Evolutionary conservation across 495 filamentous ascomycete species (phyloP).

Genomic region (Venustampulla echinocandica): DNA sequence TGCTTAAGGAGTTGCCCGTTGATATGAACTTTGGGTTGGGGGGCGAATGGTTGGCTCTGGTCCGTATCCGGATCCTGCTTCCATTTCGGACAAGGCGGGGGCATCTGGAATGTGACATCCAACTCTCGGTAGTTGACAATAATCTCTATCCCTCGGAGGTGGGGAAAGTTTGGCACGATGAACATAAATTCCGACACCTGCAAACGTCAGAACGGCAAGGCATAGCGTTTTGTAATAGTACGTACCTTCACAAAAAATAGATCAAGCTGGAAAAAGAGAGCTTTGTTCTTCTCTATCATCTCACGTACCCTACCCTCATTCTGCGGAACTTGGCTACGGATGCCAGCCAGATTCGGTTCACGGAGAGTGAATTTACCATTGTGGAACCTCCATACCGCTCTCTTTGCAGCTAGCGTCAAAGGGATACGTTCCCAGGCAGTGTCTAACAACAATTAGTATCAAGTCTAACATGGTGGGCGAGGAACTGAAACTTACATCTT

Average conservation of each 20-base stretch:
- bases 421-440: slow-evolving; percentile 58
- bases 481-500: slow-evolving; percentile 47
- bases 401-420: slow-evolving; percentile 37
- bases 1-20: slow-evolving; percentile 33
- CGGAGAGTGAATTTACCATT: slow-evolving; percentile 38
- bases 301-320: slow-evolving; percentile 4
- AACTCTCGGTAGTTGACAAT: slow-evolving; percentile 44
- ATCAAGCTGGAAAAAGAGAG: slow-evolving; percentile 44
- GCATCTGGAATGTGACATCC: neutral
- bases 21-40: slow-evolving; percentile 19
- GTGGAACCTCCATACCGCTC: slow-evolving; percentile 40
- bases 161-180: slow-evolving; percentile 59
- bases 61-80: slow-evolving; percentile 39
- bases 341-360: slow-evolving; percentile 22
- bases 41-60: slow-evolving; percentile 13
- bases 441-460: slow-evolving; percentile 33
- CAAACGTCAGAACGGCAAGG: slow-evolving; percentile 17
- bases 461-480: neutral
- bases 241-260: slow-evolving; percentile 72
- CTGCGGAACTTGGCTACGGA: slow-evolving; percentile 8
- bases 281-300: slow-evolving; percentile 12
- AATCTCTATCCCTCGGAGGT: slow-evolving; percentile 55
- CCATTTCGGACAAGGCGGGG: slow-evolving; percentile 32
- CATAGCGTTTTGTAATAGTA: slow-evolving; percentile 5
- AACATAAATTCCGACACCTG: slow-evolving; percentile 68